Evolutionary conservation across 2,329 filamentous ascomycete species (phyloP), one percentile per base, ranked within the genome.

Genomic region (Tolypocladium paradoxum): DNA sequence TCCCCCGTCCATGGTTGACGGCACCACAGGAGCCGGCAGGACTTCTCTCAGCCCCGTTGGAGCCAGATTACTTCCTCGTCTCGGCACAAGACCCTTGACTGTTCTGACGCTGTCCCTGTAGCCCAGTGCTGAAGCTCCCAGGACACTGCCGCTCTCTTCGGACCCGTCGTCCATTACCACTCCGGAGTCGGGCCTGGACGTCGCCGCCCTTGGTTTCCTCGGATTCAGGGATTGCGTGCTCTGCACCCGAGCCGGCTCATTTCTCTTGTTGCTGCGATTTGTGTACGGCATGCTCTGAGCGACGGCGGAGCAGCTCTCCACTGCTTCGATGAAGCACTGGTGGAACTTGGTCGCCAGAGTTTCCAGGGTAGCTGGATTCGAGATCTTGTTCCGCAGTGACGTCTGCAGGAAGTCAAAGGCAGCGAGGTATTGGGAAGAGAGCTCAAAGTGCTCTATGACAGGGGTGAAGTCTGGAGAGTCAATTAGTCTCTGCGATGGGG

Each of bases 401-500:
- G 58, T 37, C 29, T 68, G 66, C 0, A 73, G 62, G 9, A 58
- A 56, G 4, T 67, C 58, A 43, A 73, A 69, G 1, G 67, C 64
- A 14, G 58, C 52, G 12, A 70, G 60, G 49, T 70, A 72, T 7
- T 64, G 60, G 0, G 58, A 54, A 1, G 67, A 66, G 7, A 73
- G 56, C 53, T 73, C 70, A 27, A 73, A 72, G 47, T 73, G 70
- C 53, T 73, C 70, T 18, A 73, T 71, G 0, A 73, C 70, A 0
- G 70, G 70, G 0, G 65, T 70, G 48, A 67, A 73, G 29, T 70
- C 70, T 72, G n/a, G 3, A 1, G 1, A 1, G 8, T 8, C 18
- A 14, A 9, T 37, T 22, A 48, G 43, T 24, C 2, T 29, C 33
- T 9, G 9, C 14, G 4, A 9, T 16, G 9, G 33, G 22, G 16